phyloP scores from a whole-genome alignment of 2,329 filamentous ascomycete species.

The Neonectria magnoliae region DNA sequence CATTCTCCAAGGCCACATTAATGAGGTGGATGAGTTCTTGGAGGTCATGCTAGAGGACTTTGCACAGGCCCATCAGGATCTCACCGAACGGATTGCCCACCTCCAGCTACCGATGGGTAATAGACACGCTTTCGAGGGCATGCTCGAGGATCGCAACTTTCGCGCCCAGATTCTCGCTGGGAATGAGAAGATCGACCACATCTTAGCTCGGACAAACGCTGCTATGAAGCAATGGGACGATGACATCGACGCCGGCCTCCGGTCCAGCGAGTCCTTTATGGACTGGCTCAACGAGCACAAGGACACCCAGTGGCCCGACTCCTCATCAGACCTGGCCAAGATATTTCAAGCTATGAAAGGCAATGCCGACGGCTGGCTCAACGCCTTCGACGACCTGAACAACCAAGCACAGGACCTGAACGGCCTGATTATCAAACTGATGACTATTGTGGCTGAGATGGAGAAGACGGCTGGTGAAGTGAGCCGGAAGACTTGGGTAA shows the following conservation, averaged over 20 bases:
- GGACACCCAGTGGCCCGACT: conserved; percentile 67
- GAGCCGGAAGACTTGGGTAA: conserved; percentile 79
- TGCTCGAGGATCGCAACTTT: conserved; percentile 87
- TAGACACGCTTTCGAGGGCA: conserved; percentile 82
- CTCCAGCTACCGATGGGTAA: conserved; percentile 87
- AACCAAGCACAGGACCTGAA: conserved; percentile 77
- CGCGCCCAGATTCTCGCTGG: conserved; percentile 83
- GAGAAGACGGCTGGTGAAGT: conserved; percentile 85
- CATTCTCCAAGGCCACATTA: conserved; percentile 91
- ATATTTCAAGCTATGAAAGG: conserved; percentile 92
- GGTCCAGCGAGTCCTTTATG: conserved; percentile 79
- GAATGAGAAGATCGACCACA: conserved; percentile 91
- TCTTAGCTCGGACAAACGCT: conserved; percentile 80
- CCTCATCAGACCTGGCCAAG: conserved; percentile 68
- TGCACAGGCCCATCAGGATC: conserved; percentile 78
- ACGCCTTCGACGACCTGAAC: conserved; percentile 80
- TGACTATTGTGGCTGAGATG: conserved; percentile 84
- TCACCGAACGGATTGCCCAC: conserved; percentile 81
- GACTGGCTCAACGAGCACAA: conserved; percentile 77
- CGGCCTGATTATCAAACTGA: conserved; percentile 75
- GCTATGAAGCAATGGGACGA: conserved; percentile 80
- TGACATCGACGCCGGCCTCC: conserved; percentile 81
- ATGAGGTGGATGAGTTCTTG: conserved; percentile 92
- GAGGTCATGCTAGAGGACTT: conserved; percentile 89
- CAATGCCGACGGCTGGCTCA: conserved; percentile 90